These are phyloP conservation scores for Akanthomyces muscarius DNA, from an alignment of 2,329 filamentous ascomycete genomes.

Conservation along the genomic window DNA sequence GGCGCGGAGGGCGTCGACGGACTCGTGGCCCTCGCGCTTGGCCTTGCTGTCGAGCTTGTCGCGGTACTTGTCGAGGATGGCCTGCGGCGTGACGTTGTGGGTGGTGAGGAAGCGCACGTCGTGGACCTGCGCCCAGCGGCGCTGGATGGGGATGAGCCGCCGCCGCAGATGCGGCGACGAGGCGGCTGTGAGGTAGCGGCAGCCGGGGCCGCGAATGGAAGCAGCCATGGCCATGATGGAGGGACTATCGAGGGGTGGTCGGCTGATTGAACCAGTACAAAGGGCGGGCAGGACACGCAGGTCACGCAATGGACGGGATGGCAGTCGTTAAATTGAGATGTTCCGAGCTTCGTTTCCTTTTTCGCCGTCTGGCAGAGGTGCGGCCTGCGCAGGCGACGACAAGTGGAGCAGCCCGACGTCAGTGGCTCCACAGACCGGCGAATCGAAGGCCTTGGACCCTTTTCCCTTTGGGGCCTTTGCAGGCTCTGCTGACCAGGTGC, in stretches of 20 bases:
- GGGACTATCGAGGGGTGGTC: background rate
- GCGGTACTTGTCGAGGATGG: slow-evolving; percentile 78
- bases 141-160: slow-evolving; percentile 50
- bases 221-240: slow-evolving; percentile 4
- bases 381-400: background rate
- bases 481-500: background rate
- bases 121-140: slow-evolving; percentile 86
- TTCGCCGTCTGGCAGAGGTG: background rate
- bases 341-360: slow-evolving; percentile 1
- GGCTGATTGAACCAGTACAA: background rate
- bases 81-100: slow-evolving; percentile 57
- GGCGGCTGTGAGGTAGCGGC: slow-evolving; percentile 43
- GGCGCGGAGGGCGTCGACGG: slow-evolving; percentile 72
- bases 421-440: background rate
- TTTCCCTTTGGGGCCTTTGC: background rate
- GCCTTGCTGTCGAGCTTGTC: slow-evolving; percentile 82
- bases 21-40: slow-evolving; percentile 62
- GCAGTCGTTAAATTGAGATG: background rate
- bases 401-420: slow-evolving; percentile 2
- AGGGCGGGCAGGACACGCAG: background rate
- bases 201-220: slow-evolving; percentile 42
- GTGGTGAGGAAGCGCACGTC: slow-evolving; percentile 88
- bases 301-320: background rate
- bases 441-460: background rate
- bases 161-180: slow-evolving; percentile 26